Evolutionary conservation across 2,329 filamentous ascomycete species (phyloP).

Genomic region (Blastomyces silverae): DNA sequence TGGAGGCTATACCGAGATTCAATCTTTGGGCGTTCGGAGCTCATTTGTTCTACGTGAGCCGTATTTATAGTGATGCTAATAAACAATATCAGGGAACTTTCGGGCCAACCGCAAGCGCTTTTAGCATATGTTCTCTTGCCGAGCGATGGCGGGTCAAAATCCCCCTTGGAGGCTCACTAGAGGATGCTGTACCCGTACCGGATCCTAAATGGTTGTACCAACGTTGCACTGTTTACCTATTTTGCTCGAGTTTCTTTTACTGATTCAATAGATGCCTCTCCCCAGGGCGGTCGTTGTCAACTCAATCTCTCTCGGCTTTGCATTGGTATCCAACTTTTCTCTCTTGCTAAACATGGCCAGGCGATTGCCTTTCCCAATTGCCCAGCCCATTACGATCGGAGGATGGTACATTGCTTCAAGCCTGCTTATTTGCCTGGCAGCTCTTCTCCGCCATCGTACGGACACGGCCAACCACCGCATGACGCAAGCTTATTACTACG

Average conservation of each 20-base stretch:
- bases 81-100: conserved; percentile 40
- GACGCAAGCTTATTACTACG: conserved; percentile 55
- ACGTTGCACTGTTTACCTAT: background rate
- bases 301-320: conserved; percentile 49
- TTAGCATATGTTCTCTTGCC: conserved; percentile 51
- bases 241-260: background rate
- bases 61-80: conserved; percentile 1
- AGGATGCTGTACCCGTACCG: conserved; percentile 41
- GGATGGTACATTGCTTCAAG: conserved; percentile 52
- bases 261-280: conserved; percentile 10
- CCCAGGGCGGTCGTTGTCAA: conserved; percentile 49
- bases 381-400: conserved; percentile 55
- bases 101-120: conserved; percentile 51
- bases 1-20: background rate
- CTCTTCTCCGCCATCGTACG: conserved; percentile 40
- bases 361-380: conserved; percentile 48
- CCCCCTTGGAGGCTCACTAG: conserved; percentile 41
- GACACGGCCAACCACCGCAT: conserved; percentile 42
- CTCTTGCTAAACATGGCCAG: conserved; percentile 56
- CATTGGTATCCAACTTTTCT: conserved; percentile 49
- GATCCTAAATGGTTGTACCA: conserved; percentile 49
- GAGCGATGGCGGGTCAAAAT: conserved; percentile 51
- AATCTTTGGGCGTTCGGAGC: background rate
- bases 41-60: background rate
- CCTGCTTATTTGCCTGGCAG: conserved; percentile 49